Base-by-base conservation (phyloP, 2,329 filamentous ascomycete genomes). In the Penicillium thymicola region DNA sequence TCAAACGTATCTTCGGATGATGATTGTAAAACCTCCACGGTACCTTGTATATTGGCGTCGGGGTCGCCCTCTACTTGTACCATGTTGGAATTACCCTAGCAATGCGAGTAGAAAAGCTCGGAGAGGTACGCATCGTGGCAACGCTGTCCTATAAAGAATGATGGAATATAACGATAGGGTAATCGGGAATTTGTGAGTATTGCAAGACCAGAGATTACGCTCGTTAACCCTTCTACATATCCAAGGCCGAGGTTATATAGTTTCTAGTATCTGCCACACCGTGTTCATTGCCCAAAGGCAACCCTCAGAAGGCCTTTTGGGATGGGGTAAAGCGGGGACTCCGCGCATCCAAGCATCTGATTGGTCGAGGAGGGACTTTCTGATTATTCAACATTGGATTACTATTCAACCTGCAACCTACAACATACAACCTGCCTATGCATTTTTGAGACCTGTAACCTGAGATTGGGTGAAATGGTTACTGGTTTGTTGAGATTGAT, bases 371-470 rank as follows among this genome's bases (percentile, higher is more conserved):
- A 13, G 30, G n/a, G 11, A 40, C 28, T 14, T 50, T 34, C 6
- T 13, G 47, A 55, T 55, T 51, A 55, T 41, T 51, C 46, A 55
- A 51, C 40, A 55, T n/a, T 23, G 2, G 53, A 51, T 55, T 55
- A 2, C 21, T 3, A 55, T 16, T 51, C 40, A 55, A 45, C 47
- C 21, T 16, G 7, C 30, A 32, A 32, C 4, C 30, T 32, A 2
- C 40, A 32, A 32, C 4, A 11, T 32, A 2, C 40, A 32, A 32
- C 11, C 30, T 32, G 2, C 6, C 28, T 5, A 6, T 43, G 34
- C 16, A 42, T n/a, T 41, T 21, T 32, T 37, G 16, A 46, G 51
- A 41, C 18, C 25, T n/a, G 13, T n/a, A n/a, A 23, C 13, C 5
- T 1, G 11, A 27, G 10, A 27, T 18, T 42, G 5, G n/a, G 2